Evolutionary conservation across 495 filamentous ascomycete genomes (phyloP), one percentile per base, ranked within the genome.

Genomic region (Tuber microsphaerosporum): DNA sequence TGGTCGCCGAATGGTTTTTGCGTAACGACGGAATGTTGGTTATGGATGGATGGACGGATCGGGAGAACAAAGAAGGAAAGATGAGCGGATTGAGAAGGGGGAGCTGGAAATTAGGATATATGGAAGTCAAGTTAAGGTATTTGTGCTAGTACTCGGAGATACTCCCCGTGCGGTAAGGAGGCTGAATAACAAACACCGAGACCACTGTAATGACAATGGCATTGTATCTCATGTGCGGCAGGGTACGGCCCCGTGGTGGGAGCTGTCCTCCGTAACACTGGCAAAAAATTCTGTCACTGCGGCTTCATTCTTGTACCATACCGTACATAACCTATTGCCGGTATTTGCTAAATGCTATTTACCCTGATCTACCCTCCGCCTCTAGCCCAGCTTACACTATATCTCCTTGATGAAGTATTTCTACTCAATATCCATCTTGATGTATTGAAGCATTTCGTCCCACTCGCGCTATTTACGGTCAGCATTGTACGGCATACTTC

Each of bases 391-490:
- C 26, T 34, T 34, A 34, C 4, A 19, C 14, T 31, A 26, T 65
- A 31, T 34, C 26, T 34, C 56, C 26, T n/a, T 31, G 51, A 26
- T 10, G 19, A 26, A 39, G 41, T 26, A 16, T 69, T 48, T 42
- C 39, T 75, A 79, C 70, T 79, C 73, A 26, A 79, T 75, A 61
- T 79, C 73, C 77, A 79, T 79, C 19, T 20, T 78, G 44, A 75
- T 45, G 46, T 75, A 68, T 42, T 71, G 70, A 73, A 79, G 79
- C 76, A 79, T 79, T 31, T 73, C 73, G 46, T 79, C 77, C 77
- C 77, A 79, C 34, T 79, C 77, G 43, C 61, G 75, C 77, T 79
- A 39, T 26, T 6, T 6, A 65, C 17, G 22, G 22, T 65, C 48
- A 71, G 43, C 39, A 41, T 41, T 2, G 2, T 42, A 42, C 41